Evolutionary conservation across 108 stramenopile species (phyloP), one percentile per base, ranked within the genome.

Genomic region (Nitzschia sp.): DNA sequence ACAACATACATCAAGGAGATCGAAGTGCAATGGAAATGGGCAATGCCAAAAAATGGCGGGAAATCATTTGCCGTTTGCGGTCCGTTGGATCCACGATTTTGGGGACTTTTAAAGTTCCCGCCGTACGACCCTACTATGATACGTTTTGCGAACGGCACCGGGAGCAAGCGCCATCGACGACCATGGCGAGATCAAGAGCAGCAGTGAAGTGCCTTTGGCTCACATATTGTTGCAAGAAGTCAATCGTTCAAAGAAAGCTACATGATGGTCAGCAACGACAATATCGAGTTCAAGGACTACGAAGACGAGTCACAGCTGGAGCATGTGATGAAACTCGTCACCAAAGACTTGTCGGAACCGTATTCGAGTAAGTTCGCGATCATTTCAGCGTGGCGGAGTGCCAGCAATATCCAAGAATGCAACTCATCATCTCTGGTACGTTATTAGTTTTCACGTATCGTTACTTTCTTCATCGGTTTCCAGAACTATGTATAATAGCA

Each of bases 401-500:
- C 38, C 38, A n/a, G n/a, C n/a, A n/a, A n/a, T n/a, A n/a, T n/a
- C n/a, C n/a, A n/a, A n/a, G n/a, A n/a, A n/a, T n/a, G n/a, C n/a
- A n/a, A n/a, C n/a, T n/a, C n/a, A n/a, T n/a, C 49, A 9, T 51
- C 21, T 51, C 29, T 59, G 38, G 38, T n/a, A 13, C 13, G 13
- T 31, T 27, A 17, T 3, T 67, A 90, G 85, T 92, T 57, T 95
- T 92, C 66, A 95, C 94, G 13, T 95, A 92, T 81, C 82, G 94
- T 3, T 95, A 95, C 56, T 95, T 95, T 76, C 66, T 95, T 8
- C 70, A 87, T 65, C 80, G 90, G 23, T 95, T 85, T 74, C 94
- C 94, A 8, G 74, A 89, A 25, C 77, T 95, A 6, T 91, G 90
- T 67, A 92, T 95, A n/a, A 60, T 95, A 2, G 91, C 93, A 18